Percentiles rank a stretch among this genome's conserved stretches.
Conservation (phyloP, 225 moss, liverwort and hornwort species). For the Pseudoscleropodium purum region DNA sequence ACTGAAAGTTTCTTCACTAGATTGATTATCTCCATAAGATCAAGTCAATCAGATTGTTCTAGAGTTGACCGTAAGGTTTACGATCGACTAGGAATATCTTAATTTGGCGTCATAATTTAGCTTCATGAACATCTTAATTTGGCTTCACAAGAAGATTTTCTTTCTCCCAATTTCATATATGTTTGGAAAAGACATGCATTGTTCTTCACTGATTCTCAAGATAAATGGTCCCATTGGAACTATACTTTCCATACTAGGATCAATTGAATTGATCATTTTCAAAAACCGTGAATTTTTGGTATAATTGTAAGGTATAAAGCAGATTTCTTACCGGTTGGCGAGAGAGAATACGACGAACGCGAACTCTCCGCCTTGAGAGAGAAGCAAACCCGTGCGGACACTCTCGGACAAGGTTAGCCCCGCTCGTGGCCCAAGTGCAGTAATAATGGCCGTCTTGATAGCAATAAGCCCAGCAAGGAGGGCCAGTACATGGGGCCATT, state of each 20-base stretch:
- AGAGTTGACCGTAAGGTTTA: not conserved
- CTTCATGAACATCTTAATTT: too few species aligned
- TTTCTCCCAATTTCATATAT: not conserved
- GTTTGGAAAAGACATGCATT: not conserved
- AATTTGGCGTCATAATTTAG: not conserved
- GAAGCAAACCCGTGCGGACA: slow-evolving; percentile 80
- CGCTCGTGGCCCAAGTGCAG: slow-evolving; percentile 80
- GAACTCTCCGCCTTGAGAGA: slow-evolving; percentile 98
- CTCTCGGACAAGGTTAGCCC: slow-evolving; percentile 86
- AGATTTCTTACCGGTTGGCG: slow-evolving; percentile 62
- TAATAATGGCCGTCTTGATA: slow-evolving; percentile 86
- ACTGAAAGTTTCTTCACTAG: not conserved
- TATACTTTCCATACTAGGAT: not conserved
- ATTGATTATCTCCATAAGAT: not conserved
- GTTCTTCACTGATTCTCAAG: not conserved
- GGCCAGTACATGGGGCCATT: slow-evolving; percentile 95
- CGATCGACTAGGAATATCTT: not conserved
- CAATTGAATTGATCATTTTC: not conserved
- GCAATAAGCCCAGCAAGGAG: slow-evolving; percentile 80
- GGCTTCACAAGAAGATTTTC: not conserved
- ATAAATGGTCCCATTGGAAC: too few species aligned
- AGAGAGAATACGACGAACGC: slow-evolving; percentile 98
- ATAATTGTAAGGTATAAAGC: not conserved
- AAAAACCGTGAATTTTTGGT: not conserved
- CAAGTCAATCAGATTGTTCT: not conserved